phyloP scores from a whole-genome alignment of 2,329 filamentous ascomycete genomes.

The Ophiosphaerella narmari region DNA sequence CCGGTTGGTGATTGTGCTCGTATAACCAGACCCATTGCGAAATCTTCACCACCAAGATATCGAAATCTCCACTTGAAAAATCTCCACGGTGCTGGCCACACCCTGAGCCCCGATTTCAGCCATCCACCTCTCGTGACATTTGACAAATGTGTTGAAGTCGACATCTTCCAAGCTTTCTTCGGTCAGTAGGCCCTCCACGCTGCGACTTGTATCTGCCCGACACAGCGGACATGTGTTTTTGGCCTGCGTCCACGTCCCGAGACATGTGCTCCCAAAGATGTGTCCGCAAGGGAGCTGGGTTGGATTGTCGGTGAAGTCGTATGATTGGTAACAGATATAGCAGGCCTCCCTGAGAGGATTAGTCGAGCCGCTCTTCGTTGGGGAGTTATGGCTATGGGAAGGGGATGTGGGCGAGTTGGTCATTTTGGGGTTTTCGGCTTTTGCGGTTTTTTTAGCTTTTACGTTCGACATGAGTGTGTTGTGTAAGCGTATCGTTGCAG shows the following conservation, averaged over 20 bases:
- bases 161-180: not conserved
- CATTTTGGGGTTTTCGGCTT: too few relatives aligned
- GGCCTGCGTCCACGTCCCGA: slow-evolving; percentile 11
- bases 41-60: not conserved
- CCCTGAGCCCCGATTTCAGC: not conserved
- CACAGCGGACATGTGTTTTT: slow-evolving; percentile 22
- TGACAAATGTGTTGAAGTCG: slow-evolving; percentile 6
- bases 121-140: slow-evolving; percentile 12
- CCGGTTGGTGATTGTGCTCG: too few relatives aligned
- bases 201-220: slow-evolving; percentile 1
- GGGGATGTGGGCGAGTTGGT: too few relatives aligned
- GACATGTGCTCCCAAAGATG: slow-evolving; percentile 19
- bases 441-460: too few relatives aligned
- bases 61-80: not conserved
- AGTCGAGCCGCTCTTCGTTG: not conserved
- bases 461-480: too few relatives aligned
- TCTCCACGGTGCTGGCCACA: too few relatives aligned
- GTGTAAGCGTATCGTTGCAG: too few relatives aligned
- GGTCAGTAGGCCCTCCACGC: not conserved
- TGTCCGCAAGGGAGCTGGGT: slow-evolving; percentile 18
- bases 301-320: slow-evolving; percentile 11
- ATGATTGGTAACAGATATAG: slow-evolving; percentile 18
- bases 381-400: not conserved
- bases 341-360: slow-evolving; percentile 7
- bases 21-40: too few relatives aligned